Evolutionary conservation across 2,329 filamentous ascomycete species (phyloP).

Genomic region (Fusarium miscanthi): DNA sequence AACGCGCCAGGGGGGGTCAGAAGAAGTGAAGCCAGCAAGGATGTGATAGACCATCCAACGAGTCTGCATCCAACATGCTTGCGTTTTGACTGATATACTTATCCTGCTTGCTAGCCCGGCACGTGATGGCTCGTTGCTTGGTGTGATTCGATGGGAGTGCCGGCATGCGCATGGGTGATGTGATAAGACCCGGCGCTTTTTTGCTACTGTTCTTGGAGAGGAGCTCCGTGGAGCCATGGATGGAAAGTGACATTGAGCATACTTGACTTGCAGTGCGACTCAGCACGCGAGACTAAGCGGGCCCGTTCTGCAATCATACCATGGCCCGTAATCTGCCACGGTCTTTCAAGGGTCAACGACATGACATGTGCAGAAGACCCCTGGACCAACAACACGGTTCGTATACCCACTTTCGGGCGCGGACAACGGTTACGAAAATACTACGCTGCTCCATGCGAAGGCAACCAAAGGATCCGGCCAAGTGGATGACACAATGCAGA

Average conservation of each 20-base stretch:
- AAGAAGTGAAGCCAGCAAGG: slow-evolving; percentile 1
- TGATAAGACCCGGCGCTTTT: neutral
- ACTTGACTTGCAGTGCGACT: neutral
- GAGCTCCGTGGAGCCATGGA: neutral
- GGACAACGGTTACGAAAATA: neutral
- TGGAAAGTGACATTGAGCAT: neutral
- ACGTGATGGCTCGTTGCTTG: neutral
- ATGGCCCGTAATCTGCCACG: neutral
- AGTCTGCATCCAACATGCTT: neutral
- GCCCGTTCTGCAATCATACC: neutral
- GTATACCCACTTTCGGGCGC: slow-evolving; percentile 1
- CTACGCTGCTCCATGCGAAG: neutral
- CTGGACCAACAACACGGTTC: slow-evolving; percentile 1
- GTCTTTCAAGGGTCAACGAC: no score
- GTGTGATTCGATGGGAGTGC: slow-evolving; percentile 11
- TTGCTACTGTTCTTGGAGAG: no score
- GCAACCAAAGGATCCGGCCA: neutral
- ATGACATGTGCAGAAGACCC: neutral
- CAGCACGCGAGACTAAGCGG: neutral
- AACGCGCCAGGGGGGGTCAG: slow-evolving; percentile 4
- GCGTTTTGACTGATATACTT: neutral
- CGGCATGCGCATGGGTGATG: neutral
- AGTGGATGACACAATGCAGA: slow-evolving; percentile 16
- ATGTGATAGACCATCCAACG: neutral
- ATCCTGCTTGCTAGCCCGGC: neutral